phyloP scores from a whole-genome alignment of 139 green algal genomes.

The Raphidocelis subcapitata region DNA sequence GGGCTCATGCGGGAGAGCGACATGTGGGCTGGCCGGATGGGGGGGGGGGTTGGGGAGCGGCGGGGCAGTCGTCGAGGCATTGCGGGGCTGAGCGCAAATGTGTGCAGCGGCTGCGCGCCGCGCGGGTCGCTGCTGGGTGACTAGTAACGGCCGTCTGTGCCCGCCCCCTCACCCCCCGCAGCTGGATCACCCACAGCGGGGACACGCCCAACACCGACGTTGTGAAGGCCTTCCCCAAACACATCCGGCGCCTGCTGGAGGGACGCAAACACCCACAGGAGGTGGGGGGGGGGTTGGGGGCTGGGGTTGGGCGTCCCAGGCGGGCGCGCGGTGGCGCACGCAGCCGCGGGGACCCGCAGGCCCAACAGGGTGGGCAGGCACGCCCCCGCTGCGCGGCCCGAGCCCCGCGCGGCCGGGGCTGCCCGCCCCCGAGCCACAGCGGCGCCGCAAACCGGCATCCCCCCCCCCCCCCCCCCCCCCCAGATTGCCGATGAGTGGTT shows the following conservation, averaged over 20 bases:
- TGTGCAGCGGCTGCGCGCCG: neutral
- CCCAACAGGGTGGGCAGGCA: neutral
- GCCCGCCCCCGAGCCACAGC: no score
- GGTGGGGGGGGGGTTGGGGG: neutral
- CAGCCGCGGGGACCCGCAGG: neutral
- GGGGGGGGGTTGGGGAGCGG: neutral
- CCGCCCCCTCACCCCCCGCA: neutral
- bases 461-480: neutral
- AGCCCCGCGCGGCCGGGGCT: no score
- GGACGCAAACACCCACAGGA: conserved; percentile 22
- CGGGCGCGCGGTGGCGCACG: neutral
- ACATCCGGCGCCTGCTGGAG: conserved; percentile 12
- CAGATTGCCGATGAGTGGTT: conserved; percentile 25
- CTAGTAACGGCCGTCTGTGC: neutral
- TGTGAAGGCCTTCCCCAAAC: neutral
- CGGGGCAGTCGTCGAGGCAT: neutral
- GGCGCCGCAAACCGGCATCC: no score
- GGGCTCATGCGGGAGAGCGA: neutral
- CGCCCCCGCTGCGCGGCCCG: no score
- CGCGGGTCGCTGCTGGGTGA: neutral
- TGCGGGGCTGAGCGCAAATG: neutral
- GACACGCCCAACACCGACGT: conserved; percentile 6
- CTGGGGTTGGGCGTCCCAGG: neutral
- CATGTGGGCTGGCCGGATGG: neutral
- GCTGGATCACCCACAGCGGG: conserved; percentile 18